Conservation (phyloP, 1,139 yeast species). For the Barnettozyma hawaiiensis region DNA sequence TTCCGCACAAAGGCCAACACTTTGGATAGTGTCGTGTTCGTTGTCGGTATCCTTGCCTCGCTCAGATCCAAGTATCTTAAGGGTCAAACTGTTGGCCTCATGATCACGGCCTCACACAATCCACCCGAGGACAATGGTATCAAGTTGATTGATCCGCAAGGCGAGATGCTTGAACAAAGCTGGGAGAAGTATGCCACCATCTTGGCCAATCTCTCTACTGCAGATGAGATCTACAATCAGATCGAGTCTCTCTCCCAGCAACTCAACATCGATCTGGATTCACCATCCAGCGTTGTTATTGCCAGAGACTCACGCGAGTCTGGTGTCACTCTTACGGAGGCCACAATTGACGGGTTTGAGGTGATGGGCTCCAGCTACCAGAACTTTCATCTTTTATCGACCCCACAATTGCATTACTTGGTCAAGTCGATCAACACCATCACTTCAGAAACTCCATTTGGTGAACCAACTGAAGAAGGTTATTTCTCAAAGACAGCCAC, state of each 20-base stretch:
- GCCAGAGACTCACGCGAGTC: slow-evolving; percentile 77
- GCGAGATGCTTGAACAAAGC: slow-evolving; percentile 78
- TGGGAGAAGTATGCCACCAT: slow-evolving; percentile 86
- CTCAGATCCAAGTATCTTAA: slow-evolving; percentile 67
- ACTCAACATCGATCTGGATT: slow-evolving; percentile 36
- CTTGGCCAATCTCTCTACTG: slow-evolving; percentile 61
- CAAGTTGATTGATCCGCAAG: slow-evolving; percentile 87
- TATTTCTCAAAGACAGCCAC: slow-evolving; percentile 61
- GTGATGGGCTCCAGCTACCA: slow-evolving; percentile 40
- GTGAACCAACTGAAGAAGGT: slow-evolving; percentile 59
- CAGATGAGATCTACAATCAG: slow-evolving; percentile 29
- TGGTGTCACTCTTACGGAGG: slow-evolving; percentile 57
- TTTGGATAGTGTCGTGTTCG: slow-evolving; percentile 78
- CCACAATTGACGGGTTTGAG: slow-evolving; percentile 65
- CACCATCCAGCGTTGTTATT: slow-evolving; percentile 39
- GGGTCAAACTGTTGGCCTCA: slow-evolving; percentile 75
- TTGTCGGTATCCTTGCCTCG: slow-evolving; percentile 78
- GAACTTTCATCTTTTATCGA: slow-evolving; percentile 73
- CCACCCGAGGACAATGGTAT: slow-evolving; percentile 97
- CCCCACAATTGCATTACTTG: slow-evolving; percentile 91
- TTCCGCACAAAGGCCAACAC: slow-evolving; percentile 71
- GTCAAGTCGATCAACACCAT: slow-evolving; percentile 59
- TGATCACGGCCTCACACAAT: slow-evolving; percentile 97
- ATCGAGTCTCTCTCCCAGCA: slow-evolving; percentile 31
- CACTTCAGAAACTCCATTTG: slow-evolving; percentile 40